These are phyloP conservation scores for Biancaea sappan DNA, from an alignment of 306 rosid species.

Conservation along the genomic window DNA sequence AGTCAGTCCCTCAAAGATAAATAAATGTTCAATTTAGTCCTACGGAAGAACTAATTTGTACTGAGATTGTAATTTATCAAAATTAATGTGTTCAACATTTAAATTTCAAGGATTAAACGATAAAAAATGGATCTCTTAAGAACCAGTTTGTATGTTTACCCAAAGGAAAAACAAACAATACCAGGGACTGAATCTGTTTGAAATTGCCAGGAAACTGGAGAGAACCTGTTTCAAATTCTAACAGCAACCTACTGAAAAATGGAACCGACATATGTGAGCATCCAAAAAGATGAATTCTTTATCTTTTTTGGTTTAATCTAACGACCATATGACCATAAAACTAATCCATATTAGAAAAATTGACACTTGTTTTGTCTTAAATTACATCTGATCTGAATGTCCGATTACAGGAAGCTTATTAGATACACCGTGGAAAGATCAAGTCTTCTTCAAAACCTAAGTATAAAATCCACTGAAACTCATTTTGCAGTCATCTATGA, in stretches of 20 bases:
- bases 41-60: no score
- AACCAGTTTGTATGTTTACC: no score
- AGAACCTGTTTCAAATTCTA: background rate
- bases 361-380: slow-evolving; percentile 12
- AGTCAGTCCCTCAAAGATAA: no score
- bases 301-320: background rate
- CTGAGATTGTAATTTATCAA: no score
- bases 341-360: slow-evolving; percentile 12
- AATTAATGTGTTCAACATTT: no score
- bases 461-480: slow-evolving; percentile 2
- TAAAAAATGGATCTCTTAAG: no score
- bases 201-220: slow-evolving; percentile 15
- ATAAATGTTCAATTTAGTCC: no score
- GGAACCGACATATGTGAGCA: background rate
- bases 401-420: background rate
- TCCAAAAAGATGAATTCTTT: slow-evolving; percentile 1
- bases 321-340: background rate
- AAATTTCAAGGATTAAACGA: no score
- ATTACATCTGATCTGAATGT: background rate
- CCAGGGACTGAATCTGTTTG: background rate
- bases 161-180: background rate
- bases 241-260: slow-evolving; percentile 9
- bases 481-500: background rate
- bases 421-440: background rate
- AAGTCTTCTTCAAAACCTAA: background rate